Conservation (phyloP, 345 rosid species). For the Kandelia obovata region DNA sequence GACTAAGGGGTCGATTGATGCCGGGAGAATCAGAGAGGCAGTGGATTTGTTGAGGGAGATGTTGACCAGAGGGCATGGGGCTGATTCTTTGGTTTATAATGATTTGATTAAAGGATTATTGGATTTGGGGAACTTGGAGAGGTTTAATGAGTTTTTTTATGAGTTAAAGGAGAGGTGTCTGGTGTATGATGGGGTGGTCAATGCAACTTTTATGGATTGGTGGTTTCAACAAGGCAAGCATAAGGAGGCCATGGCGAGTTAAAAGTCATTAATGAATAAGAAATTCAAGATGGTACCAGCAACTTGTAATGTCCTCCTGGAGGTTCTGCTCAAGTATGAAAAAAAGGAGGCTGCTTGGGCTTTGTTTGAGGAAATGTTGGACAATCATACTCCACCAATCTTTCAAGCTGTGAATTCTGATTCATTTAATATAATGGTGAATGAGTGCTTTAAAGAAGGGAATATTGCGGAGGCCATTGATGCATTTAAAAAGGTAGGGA, state of each 20-base stretch:
- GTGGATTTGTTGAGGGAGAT: constrained; percentile 78
- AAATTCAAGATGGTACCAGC: constrained; percentile 80
- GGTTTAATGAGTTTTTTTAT: constrained; percentile 82
- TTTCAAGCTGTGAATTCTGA: constrained; percentile 81
- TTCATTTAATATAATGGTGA: constrained; percentile 76
- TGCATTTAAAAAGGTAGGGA: constrained; percentile 72
- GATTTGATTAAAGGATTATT: constrained; percentile 72
- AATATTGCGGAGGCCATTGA: constrained; percentile 53
- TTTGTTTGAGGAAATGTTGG: constrained; percentile 79
- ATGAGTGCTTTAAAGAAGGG: constrained; percentile 78
- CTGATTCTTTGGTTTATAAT: constrained; percentile 80
- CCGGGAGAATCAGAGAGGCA: constrained; percentile 71
- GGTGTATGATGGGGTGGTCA: constrained; percentile 88
- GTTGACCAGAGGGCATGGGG: constrained; percentile 89
- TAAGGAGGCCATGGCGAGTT: constrained; percentile 79
- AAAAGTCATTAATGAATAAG: constrained; percentile 64
- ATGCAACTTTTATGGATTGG: constrained; percentile 86
- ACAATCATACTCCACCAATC: constrained; percentile 82
- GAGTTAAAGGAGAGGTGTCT: constrained; percentile 74
- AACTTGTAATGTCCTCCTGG: constrained; percentile 74
- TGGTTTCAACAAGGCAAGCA: constrained; percentile 86
- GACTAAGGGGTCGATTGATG: constrained; percentile 81
- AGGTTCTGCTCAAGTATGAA: constrained; percentile 73
- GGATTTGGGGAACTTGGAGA: constrained; percentile 67
- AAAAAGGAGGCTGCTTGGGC: constrained; percentile 62